Percentiles rank a stretch among this genome's conserved stretches.
These are phyloP conservation scores for Syzygium oleosum DNA, from an alignment of 345 rosid species.

Conservation along the genomic window DNA sequence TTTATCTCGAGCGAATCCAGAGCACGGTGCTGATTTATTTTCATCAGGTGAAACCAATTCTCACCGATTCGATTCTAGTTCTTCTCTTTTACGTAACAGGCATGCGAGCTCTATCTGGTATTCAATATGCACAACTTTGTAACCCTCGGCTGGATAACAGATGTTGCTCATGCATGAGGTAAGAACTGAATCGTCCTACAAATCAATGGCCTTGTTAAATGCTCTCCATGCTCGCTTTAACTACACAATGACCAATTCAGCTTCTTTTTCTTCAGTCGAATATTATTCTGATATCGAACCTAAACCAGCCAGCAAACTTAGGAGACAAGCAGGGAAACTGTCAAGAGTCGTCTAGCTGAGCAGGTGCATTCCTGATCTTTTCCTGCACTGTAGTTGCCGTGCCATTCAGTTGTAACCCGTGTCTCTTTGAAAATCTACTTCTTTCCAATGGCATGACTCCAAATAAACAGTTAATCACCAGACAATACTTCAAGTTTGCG, in stretches of 20 bases:
- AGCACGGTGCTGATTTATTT: neutral
- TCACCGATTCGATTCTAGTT: neutral
- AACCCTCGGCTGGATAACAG: neutral
- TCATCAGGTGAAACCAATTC: neutral
- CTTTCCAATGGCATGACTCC: neutral
- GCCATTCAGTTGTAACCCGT: neutral
- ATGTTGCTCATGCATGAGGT: neutral
- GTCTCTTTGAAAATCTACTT: neutral
- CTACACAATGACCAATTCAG: neutral
- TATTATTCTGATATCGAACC: neutral
- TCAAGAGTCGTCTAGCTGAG: constrained; percentile 36
- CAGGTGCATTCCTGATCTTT: constrained; percentile 21
- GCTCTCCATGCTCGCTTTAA: neutral
- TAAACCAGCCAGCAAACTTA: constrained; percentile 51
- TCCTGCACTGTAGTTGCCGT: neutral
- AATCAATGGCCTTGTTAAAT: neutral
- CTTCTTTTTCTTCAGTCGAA: neutral
- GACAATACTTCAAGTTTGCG: neutral
- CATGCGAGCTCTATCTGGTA: neutral
- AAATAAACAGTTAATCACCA: neutral
- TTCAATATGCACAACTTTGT: neutral
- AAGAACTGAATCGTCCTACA: neutral
- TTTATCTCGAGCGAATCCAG: neutral
- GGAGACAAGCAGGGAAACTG: constrained; percentile 53
- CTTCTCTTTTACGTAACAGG: neutral